These are phyloP conservation scores for Chlamydomonas applanata DNA, from an alignment of 139 green algal genomes.

Conservation along the genomic window DNA sequence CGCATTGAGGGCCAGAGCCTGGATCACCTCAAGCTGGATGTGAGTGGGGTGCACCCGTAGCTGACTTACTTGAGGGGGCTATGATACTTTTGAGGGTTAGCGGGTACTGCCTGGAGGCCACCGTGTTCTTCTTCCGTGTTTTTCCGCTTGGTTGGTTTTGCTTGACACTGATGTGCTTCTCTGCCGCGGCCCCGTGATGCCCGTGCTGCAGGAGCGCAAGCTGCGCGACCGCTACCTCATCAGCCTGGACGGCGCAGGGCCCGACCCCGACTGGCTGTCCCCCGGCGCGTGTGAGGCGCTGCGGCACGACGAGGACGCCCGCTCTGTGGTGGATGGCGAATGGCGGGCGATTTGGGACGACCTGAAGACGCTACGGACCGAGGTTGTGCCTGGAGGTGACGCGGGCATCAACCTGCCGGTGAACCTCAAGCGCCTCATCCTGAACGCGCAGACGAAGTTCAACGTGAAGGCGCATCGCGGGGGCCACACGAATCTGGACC, in stretches of 20 bases:
- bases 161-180: no score
- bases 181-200: no score
- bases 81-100: no score
- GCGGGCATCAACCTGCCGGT: slow-evolving; percentile 83
- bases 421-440: slow-evolving; percentile 89
- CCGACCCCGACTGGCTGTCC: slow-evolving; percentile 64
- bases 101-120: no score
- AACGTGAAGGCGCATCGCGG: slow-evolving; percentile 35
- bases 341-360: slow-evolving; percentile 21
- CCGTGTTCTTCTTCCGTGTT: no score
- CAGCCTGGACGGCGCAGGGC: slow-evolving; percentile 34
- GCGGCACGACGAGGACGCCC: slow-evolving; percentile 46
- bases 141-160: no score
- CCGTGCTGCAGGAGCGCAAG: slow-evolving; percentile 16
- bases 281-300: slow-evolving; percentile 55
- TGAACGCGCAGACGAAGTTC: slow-evolving; percentile 92
- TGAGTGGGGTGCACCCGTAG: no score
- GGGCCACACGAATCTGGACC: slow-evolving; percentile 48
- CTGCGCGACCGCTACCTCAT: slow-evolving; percentile 9
- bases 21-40: slow-evolving; percentile 68
- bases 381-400: slow-evolving; percentile 84
- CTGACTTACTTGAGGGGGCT: no score
- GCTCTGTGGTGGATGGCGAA: slow-evolving; percentile 33
- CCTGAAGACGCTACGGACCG: slow-evolving; percentile 58
- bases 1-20: slow-evolving; percentile 90